A percentile compares a stretch with the other conserved stretches of the same genome.
Conservation (phyloP, 768 basidiomycete genomes). For the Collybia mongolica region DNA sequence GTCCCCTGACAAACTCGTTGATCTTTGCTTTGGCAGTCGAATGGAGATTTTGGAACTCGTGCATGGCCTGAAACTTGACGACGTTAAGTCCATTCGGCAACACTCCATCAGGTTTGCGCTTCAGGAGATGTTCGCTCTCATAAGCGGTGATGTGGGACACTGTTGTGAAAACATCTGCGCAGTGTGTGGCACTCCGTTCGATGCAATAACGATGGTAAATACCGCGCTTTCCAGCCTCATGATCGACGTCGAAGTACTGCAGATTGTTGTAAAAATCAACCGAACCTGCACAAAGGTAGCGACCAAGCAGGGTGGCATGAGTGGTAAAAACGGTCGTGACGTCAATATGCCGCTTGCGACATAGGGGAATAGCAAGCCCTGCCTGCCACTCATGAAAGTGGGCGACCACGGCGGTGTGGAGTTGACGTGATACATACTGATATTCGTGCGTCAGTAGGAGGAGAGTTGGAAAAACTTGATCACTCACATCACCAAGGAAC, state of each 20-base stretch:
- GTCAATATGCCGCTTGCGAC: conserved; percentile 95
- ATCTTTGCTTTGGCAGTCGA: conserved; percentile 95
- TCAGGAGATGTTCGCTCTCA: conserved; percentile 93
- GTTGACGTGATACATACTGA: conserved; percentile 82
- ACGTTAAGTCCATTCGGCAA: conserved; percentile 98
- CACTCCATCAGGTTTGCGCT: conserved; percentile 96
- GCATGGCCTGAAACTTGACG: conserved; percentile 98
- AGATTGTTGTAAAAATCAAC: conserved; percentile 99
- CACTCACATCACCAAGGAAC: conserved; percentile 95
- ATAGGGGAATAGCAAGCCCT: conserved; percentile 91
- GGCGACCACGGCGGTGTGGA: conserved; percentile 85
- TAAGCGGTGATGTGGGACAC: conserved; percentile 98
- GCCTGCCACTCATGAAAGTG: conserved; percentile 99
- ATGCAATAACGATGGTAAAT: conserved; percentile 99
- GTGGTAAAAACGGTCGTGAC: conserved; percentile 99
- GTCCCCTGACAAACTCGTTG: conserved; percentile 95
- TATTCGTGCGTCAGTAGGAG: conserved; percentile 6
- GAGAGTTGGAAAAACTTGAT: conserved; percentile 4
- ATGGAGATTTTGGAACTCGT: conserved; percentile 98
- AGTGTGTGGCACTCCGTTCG: conserved; percentile 91
- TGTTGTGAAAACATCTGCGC: conserved; percentile 97
- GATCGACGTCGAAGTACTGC: conserved; percentile 99
- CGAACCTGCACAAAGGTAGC: conserved; percentile 96
- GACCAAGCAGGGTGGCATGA: conserved; percentile 96
- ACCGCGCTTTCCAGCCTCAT: conserved; percentile 98